phyloP scores from a whole-genome alignment of 352 stramenopile species.

The Globisporangium cederbergense region DNA sequence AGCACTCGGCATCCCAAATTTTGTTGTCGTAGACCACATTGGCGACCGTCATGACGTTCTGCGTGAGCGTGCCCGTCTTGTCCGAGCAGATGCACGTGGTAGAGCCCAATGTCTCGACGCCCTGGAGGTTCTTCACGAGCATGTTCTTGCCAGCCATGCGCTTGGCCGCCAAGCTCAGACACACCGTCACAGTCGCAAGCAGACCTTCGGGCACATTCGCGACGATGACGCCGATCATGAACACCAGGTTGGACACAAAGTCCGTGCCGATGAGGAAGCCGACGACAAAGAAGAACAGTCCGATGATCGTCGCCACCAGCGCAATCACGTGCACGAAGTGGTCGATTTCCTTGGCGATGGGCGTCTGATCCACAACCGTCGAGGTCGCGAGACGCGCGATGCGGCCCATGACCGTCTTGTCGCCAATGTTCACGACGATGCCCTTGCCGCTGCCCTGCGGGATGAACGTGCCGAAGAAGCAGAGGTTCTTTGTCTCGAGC shows the following conservation, averaged over 20 bases:
- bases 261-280: conserved; percentile 50
- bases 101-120: conserved; percentile 90
- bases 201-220: conserved; percentile 93
- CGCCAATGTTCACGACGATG: conserved; percentile 63
- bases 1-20: conserved; percentile 74
- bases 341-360: conserved; percentile 63
- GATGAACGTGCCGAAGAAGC: conserved; percentile 81
- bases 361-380: conserved; percentile 44
- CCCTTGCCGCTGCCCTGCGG: conserved; percentile 65
- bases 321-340: conserved; percentile 72
- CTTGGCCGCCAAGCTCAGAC: conserved; percentile 88
- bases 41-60: conserved; percentile 94
- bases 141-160: conserved; percentile 90
- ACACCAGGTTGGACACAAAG: conserved; percentile 81
- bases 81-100: conserved; percentile 94
- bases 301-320: conserved; percentile 49
- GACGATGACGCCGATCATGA: conserved; percentile 96
- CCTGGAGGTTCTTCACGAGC: conserved; percentile 93
- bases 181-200: conserved; percentile 90
- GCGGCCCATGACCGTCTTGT: conserved; percentile 82
- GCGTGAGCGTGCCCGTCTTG: conserved; percentile 93
- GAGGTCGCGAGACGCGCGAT: conserved; percentile 66
- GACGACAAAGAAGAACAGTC: conserved; percentile 59
- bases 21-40: conserved; percentile 69
- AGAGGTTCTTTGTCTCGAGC: conserved; percentile 81